Percentiles rank a stretch among this genome's conserved stretches.
Conservation (phyloP, 306 rosid species). For the Albizia julibrissin region DNA sequence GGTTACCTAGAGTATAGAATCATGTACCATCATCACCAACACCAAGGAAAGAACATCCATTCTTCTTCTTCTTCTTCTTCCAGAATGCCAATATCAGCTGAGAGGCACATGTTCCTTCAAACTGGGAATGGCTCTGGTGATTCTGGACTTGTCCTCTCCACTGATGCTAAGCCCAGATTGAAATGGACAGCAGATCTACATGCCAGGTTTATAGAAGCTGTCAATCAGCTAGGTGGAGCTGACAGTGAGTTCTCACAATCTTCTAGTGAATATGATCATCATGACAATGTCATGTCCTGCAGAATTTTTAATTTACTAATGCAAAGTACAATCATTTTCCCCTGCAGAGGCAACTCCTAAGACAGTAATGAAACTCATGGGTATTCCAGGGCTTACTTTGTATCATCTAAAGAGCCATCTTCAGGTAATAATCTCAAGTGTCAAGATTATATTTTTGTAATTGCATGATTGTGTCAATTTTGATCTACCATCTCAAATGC, state of each 20-base stretch:
- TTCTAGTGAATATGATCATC: constrained; percentile 10
- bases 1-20: constrained; percentile 25
- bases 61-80: constrained; percentile 55
- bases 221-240: constrained; percentile 83
- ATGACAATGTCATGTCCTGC: background rate
- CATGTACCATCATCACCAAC: constrained; percentile 55
- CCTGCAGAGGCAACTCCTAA: constrained; percentile 93
- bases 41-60: constrained; percentile 60
- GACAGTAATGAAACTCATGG: constrained; percentile 91
- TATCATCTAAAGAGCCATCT: constrained; percentile 93
- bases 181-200: constrained; percentile 95
- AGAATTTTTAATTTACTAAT: constrained; percentile 17
- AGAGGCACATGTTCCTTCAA: constrained; percentile 68
- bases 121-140: constrained; percentile 56
- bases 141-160: constrained; percentile 87
- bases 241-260: constrained; percentile 63
- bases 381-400: constrained; percentile 82
- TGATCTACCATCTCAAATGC: background rate
- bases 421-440: constrained; percentile 56
- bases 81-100: constrained; percentile 56
- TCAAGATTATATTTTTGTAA: constrained; percentile 2
- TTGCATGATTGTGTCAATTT: background rate
- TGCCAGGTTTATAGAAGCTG: constrained; percentile 81
- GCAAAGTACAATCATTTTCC: background rate
- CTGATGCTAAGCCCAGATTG: constrained; percentile 87